Percentiles rank a stretch among this genome's conserved stretches.
These are phyloP conservation scores for Talaromyces sp. DNA, from an alignment of 2,329 filamentous ascomycete genomes.

Conservation along the genomic window DNA sequence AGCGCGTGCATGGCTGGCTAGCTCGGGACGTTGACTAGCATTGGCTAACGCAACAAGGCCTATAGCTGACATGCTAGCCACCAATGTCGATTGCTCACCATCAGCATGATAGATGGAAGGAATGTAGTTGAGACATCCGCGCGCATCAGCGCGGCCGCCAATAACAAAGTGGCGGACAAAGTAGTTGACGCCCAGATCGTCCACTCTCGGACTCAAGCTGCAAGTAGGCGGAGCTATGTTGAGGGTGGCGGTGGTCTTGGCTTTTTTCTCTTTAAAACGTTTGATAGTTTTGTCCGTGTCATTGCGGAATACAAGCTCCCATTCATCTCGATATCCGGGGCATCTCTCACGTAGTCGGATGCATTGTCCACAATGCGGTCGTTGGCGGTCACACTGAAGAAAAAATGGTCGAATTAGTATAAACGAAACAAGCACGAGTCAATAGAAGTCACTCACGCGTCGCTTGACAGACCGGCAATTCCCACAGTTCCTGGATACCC, in stretches of 20 bases:
- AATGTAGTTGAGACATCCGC: not conserved
- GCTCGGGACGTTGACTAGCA: not conserved
- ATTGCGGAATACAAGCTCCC: conserved; percentile 24
- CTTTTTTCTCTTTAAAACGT: conserved; percentile 9
- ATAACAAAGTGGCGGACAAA: not conserved
- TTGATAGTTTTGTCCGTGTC: conserved; percentile 20
- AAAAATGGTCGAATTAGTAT: not conserved
- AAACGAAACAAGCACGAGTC: not conserved
- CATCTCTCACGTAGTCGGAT: conserved; percentile 21
- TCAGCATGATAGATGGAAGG: not conserved
- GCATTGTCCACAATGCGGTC: conserved; percentile 16
- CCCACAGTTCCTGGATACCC: not conserved
- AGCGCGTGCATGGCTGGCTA: not conserved
- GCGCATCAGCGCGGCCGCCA: not conserved
- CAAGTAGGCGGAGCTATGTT: not conserved
- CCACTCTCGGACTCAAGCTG: not conserved
- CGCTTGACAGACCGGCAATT: not conserved
- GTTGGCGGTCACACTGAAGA: not conserved
- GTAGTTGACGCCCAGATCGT: not conserved
- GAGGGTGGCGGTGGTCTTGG: not conserved
- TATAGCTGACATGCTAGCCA: not conserved
- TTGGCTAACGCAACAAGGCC: not conserved
- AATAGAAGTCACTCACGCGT: not conserved
- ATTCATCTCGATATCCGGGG: conserved; percentile 27
- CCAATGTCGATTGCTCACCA: not conserved